phyloP scores from a whole-genome alignment of 257 asterid genomes.

The Paulownia fortunei region DNA sequence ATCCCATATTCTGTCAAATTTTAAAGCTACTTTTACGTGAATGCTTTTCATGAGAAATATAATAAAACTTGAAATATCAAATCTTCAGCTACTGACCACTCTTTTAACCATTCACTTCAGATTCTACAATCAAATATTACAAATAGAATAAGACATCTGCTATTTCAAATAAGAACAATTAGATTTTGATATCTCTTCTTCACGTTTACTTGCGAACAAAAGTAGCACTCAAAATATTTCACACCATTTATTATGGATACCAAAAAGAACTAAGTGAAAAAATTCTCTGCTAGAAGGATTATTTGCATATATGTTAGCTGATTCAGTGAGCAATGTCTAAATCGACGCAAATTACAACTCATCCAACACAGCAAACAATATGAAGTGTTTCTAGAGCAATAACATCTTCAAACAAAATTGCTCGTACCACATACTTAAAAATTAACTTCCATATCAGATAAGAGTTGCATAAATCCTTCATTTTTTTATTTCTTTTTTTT shows the following conservation, averaged over 20 bases:
- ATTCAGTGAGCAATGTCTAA: neutral
- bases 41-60: constrained; percentile 5
- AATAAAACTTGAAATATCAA: constrained; percentile 15
- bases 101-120: constrained; percentile 1
- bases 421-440: neutral
- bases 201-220: neutral
- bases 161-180: constrained; percentile 10
- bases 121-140: constrained; percentile 3
- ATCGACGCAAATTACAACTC: neutral
- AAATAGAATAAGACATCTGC: neutral
- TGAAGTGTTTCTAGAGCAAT: neutral
- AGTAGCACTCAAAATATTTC: neutral
- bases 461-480: constrained; percentile 19
- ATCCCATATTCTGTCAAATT: neutral
- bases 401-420: neutral
- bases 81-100: neutral
- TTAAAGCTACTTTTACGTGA: neutral
- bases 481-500: neutral
- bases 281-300: neutral
- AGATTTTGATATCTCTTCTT: neutral
- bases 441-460: neutral
- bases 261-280: neutral
- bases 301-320: neutral
- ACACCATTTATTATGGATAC: neutral
- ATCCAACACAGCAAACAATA: neutral